These are phyloP conservation scores for Lineolata rhizophorae DNA, from an alignment of 495 filamentous ascomycete species.

Conservation along the genomic window DNA sequence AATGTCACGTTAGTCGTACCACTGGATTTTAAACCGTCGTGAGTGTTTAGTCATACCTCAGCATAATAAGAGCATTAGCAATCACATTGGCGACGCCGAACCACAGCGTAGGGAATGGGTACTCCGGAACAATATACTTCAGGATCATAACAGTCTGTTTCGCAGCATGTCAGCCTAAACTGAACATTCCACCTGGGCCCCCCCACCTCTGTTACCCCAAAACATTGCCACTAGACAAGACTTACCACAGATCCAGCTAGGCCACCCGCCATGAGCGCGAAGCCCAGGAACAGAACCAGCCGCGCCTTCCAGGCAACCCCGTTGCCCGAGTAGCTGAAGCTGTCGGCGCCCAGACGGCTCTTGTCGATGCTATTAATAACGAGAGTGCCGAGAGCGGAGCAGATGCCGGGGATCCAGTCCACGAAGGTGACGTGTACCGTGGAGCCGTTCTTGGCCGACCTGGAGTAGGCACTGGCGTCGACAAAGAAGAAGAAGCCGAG, in stretches of 20 bases:
- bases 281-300: constrained; percentile 86
- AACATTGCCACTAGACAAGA: constrained; percentile 2
- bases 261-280: constrained; percentile 83
- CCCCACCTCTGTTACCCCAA: too few relatives aligned
- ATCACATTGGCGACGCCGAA: constrained; percentile 90
- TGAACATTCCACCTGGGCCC: too few relatives aligned
- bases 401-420: constrained; percentile 97
- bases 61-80: constrained; percentile 67
- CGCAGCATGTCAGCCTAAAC: constrained; percentile 1
- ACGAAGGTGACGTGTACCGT: constrained; percentile 82
- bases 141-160: constrained; percentile 61
- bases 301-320: constrained; percentile 93
- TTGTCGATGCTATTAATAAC: constrained; percentile 99
- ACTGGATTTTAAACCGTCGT: not conserved
- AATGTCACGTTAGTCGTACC: not conserved
- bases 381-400: constrained; percentile 82
- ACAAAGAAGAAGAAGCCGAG: constrained; percentile 92
- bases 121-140: constrained; percentile 66
- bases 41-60: constrained; percentile 37
- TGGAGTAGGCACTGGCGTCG: constrained; percentile 75
- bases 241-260: constrained; percentile 68
- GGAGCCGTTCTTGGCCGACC: constrained; percentile 53
- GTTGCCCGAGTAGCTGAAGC: constrained; percentile 63
- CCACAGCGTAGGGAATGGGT: constrained; percentile 63
- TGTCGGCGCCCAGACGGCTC: constrained; percentile 62